These are phyloP conservation scores for Saururus chinensis DNA, from an alignment of 164 flowering plant genomes.

Conservation along the genomic window DNA sequence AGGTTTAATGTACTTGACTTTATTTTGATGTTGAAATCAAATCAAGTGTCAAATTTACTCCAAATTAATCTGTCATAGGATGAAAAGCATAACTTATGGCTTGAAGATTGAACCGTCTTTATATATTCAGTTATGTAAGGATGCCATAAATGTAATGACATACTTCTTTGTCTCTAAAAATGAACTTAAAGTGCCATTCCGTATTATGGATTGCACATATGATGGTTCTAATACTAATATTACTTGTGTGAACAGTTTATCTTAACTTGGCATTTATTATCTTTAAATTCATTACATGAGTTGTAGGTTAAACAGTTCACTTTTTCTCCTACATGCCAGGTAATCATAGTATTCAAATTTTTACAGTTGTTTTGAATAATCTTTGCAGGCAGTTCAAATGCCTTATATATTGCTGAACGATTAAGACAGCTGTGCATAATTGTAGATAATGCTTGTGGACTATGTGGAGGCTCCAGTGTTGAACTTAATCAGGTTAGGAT, in stretches of 20 bases:
- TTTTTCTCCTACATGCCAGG: slow-evolving; percentile 3
- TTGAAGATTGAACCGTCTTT: no score
- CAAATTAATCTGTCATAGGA: no score
- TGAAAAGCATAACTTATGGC: no score
- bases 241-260: background rate
- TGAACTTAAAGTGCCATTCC: no score
- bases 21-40: no score
- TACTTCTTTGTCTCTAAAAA: no score
- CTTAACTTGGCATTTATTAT: background rate
- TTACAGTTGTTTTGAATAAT: background rate
- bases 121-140: no score
- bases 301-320: background rate
- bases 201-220: no score
- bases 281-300: background rate
- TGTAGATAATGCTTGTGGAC: slow-evolving; percentile 52
- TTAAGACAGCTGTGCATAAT: slow-evolving; percentile 56
- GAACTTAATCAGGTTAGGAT: slow-evolving; percentile 71
- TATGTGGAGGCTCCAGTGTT: slow-evolving; percentile 78
- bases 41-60: no score
- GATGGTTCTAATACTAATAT: background rate
- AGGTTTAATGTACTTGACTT: no score
- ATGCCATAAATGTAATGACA: no score
- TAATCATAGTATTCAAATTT: background rate
- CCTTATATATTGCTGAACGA: slow-evolving; percentile 82
- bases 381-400: slow-evolving; percentile 83